These are phyloP conservation scores for Verbascum thapsus DNA, from an alignment of 257 asterid genomes.

Conservation along the genomic window DNA sequence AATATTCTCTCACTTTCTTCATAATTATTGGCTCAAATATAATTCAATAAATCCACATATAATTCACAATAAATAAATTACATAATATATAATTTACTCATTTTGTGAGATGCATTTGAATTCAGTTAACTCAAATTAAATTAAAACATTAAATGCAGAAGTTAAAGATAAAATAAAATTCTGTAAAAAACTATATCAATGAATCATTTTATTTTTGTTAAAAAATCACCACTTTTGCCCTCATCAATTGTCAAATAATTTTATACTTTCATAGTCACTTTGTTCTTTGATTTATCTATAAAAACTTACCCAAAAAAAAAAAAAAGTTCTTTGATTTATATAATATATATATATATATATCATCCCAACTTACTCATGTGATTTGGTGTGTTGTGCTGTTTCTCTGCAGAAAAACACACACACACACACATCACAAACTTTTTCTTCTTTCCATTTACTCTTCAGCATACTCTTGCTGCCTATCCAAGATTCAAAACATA, in stretches of 20 bases:
- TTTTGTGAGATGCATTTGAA: background rate
- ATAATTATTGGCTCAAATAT: too few species aligned
- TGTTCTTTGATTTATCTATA: conserved; percentile 25
- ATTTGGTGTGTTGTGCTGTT: conserved; percentile 24
- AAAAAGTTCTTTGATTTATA: conserved; percentile 10
- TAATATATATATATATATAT: conserved; percentile 23
- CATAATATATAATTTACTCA: too few species aligned
- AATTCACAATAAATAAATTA: too few species aligned
- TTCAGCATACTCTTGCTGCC: conserved; percentile 6
- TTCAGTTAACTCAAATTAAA: background rate
- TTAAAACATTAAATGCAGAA: background rate
- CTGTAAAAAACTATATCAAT: too few species aligned
- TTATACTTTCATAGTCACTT: conserved; percentile 15
- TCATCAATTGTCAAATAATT: conserved; percentile 14
- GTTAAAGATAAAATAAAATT: background rate
- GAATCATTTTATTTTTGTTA: too few species aligned
- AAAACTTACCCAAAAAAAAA: too few species aligned
- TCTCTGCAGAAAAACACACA: conserved; percentile 6
- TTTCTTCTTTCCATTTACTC: conserved; percentile 13
- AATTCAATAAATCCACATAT: too few species aligned
- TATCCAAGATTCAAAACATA: conserved; percentile 36
- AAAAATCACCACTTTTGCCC: background rate
- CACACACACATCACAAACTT: conserved; percentile 19
- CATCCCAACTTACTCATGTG: conserved; percentile 31
- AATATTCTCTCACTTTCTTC: too few species aligned